Conservation (phyloP, 208 protist genomes). For the Phytomonas sp. region DNA sequence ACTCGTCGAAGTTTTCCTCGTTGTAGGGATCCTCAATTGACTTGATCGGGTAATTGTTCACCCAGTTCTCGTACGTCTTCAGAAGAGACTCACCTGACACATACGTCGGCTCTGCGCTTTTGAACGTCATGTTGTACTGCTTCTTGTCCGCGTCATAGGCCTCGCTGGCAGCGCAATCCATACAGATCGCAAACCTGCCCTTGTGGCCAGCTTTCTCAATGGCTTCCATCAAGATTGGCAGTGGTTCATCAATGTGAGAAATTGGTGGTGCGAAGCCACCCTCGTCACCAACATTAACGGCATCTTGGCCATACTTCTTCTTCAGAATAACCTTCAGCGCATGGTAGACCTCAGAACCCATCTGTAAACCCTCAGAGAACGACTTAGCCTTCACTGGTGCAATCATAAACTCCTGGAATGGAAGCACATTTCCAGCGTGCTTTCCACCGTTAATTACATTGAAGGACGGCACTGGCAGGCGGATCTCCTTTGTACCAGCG, state of each 20-base stretch:
- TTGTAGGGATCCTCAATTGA: slow-evolving; percentile 99
- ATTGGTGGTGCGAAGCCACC: slow-evolving; percentile 98
- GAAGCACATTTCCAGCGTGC: slow-evolving; percentile 96
- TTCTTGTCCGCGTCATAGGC: slow-evolving; percentile 92
- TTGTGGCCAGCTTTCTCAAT: slow-evolving; percentile 95
- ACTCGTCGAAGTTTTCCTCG: slow-evolving; percentile 96
- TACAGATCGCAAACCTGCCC: slow-evolving; percentile 95
- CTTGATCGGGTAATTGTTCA: slow-evolving; percentile 92
- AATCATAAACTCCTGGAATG: slow-evolving; percentile 99
- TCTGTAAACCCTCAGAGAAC: slow-evolving; percentile 95
- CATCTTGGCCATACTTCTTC: slow-evolving; percentile 94
- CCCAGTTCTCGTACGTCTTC: slow-evolving; percentile 90
- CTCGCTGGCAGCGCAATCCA: slow-evolving; percentile 98
- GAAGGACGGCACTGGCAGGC: slow-evolving; percentile 93
- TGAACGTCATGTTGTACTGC: slow-evolving; percentile 98
- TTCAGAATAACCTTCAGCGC: slow-evolving; percentile 95
- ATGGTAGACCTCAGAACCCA: slow-evolving; percentile 98
- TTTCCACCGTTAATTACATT: slow-evolving; percentile 99
- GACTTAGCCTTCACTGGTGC: slow-evolving; percentile 89
- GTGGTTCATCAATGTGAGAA: slow-evolving; percentile 92
- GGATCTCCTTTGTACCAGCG: slow-evolving; percentile 76
- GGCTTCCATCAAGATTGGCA: slow-evolving; percentile 94
- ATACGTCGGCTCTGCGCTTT: slow-evolving; percentile 77
- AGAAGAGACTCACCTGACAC: slow-evolving; percentile 74
- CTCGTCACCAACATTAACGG: slow-evolving; percentile 97